Evolutionary conservation across 1,139 yeast species (phyloP).

Genomic region (Nakaseomyces uthaithaninus): DNA sequence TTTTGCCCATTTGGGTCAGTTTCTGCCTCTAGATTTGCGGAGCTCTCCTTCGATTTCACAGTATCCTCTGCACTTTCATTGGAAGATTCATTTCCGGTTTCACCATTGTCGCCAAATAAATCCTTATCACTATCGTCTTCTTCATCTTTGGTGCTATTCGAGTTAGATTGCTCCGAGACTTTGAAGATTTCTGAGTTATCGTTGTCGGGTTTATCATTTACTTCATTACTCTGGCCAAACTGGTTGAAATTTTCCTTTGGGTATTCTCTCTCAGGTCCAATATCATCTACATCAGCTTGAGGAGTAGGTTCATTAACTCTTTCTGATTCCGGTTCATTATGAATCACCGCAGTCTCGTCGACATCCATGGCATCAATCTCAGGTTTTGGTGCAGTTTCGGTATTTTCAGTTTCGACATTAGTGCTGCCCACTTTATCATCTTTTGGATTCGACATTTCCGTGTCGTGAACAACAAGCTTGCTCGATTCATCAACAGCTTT

Average conservation of each 20-base stretch:
- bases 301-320: neutral
- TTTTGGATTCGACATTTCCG: too few relatives aligned
- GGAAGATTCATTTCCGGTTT: neutral
- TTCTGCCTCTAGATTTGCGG: neutral
- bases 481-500: too few relatives aligned
- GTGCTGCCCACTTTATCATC: too few relatives aligned
- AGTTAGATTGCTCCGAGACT: neutral
- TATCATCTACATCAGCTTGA: too few relatives aligned
- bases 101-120: neutral
- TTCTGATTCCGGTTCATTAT: neutral
- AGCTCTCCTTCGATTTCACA: neutral
- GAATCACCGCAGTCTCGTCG: neutral
- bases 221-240: neutral
- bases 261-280: too few relatives aligned
- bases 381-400: neutral
- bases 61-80: neutral
- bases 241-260: neutral
- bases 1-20: neutral
- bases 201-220: neutral
- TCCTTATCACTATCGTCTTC: neutral
- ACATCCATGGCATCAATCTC: neutral
- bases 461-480: too few relatives aligned
- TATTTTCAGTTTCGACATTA: neutral
- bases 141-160: neutral
- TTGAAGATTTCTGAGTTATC: neutral